Conservation (phyloP, 2,329 filamentous ascomycete species). For the Coccinonectria pachysandricola region DNA sequence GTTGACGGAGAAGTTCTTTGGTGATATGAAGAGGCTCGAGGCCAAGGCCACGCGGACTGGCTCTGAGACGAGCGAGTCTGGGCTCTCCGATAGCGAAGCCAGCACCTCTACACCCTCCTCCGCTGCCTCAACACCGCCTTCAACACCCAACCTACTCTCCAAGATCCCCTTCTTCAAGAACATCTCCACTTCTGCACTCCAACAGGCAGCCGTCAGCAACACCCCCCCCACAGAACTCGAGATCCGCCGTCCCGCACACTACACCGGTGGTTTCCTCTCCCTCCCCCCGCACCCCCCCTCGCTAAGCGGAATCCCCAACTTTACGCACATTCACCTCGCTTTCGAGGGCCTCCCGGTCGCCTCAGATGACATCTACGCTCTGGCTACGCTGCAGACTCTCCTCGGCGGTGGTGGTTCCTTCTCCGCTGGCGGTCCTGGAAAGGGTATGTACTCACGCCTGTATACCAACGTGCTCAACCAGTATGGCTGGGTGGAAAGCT, state of each 20-base stretch:
- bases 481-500: constrained; percentile 93
- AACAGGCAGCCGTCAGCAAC: constrained; percentile 46
- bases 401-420: constrained; percentile 95
- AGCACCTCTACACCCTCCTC: constrained; percentile 22
- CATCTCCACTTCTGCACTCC: constrained; percentile 63
- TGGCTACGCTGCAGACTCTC: constrained; percentile 89
- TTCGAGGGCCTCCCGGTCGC: constrained; percentile 91
- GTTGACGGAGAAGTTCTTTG: constrained; percentile 78
- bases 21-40: constrained; percentile 62
- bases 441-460: constrained; percentile 97
- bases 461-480: constrained; percentile 98
- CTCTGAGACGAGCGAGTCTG: constrained; percentile 45
- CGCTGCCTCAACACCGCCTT: constrained; percentile 29
- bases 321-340: constrained; percentile 89
- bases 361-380: constrained; percentile 87
- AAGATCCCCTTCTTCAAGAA: constrained; percentile 87
- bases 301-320: constrained; percentile 58
- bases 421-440: constrained; percentile 89
- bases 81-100: constrained; percentile 24
- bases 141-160: constrained; percentile 59
- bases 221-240: constrained; percentile 39
- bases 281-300: constrained; percentile 73
- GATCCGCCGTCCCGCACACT: constrained; percentile 59
- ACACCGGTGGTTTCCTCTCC: constrained; percentile 88
- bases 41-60: constrained; percentile 42